Percentiles rank a stretch among this genome's conserved stretches.
Conservation (phyloP, 306 rosid genomes). For the Myrica gale region DNA sequence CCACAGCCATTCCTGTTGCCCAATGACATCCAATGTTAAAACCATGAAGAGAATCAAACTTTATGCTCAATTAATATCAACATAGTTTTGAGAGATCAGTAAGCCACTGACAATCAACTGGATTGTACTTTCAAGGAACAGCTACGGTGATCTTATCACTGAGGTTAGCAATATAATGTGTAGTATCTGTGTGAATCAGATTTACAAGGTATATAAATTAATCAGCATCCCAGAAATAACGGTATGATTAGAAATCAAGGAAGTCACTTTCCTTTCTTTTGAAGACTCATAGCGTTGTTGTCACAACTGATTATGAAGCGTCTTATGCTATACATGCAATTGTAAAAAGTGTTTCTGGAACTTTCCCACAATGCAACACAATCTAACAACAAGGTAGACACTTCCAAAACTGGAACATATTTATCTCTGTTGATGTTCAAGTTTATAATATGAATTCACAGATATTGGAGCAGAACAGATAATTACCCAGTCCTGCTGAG, state of each 20-base stretch:
- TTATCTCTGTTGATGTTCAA: neutral
- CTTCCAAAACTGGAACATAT: neutral
- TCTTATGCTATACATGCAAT: neutral
- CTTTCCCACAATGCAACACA: neutral
- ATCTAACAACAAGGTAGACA: neutral
- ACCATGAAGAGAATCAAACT: constrained; percentile 19
- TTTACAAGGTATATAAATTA: neutral
- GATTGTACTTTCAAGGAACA: neutral
- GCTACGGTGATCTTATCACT: neutral
- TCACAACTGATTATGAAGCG: neutral
- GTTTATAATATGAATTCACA: no score
- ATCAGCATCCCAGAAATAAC: neutral
- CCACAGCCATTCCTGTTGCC: constrained; percentile 91
- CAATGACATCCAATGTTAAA: constrained; percentile 28
- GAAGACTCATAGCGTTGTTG: neutral
- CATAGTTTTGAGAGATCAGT: neutral
- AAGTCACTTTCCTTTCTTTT: constrained; percentile 2
- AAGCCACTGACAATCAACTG: neutral
- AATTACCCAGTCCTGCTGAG: constrained; percentile 94
- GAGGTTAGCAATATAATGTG: neutral
- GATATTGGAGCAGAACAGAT: constrained; percentile 10
- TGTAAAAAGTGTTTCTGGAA: neutral
- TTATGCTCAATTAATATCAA: neutral
- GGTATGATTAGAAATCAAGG: neutral
- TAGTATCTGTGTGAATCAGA: neutral